A percentile compares a stretch with the other conserved stretches of the same genome.
Conservation (phyloP, 352 stramenopile species). For the Blastocystis sp. region DNA sequence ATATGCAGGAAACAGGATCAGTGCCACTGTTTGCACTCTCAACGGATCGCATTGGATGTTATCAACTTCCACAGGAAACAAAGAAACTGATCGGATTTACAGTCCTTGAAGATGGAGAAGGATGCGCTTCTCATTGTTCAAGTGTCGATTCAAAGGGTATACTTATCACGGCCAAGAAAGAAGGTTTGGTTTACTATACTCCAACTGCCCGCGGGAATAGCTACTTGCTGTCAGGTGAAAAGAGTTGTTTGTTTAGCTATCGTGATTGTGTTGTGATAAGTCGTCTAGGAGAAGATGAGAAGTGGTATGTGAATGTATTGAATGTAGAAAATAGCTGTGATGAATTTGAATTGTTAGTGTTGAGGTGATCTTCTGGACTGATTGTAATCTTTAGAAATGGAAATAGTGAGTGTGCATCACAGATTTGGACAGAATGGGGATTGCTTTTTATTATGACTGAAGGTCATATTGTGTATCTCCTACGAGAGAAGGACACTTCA, state of each 20-base stretch:
- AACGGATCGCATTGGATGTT: neutral
- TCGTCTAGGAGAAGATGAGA: neutral
- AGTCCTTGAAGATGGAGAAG: neutral
- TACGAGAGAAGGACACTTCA: constrained; percentile 88
- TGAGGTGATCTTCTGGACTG: no score
- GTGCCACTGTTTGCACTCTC: neutral
- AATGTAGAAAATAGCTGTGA: constrained; percentile 41
- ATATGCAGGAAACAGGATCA: neutral
- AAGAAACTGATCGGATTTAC: neutral
- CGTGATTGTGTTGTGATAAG: constrained; percentile 15
- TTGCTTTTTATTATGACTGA: constrained; percentile 68
- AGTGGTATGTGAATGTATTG: neutral
- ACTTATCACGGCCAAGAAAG: neutral
- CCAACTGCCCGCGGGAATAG: neutral
- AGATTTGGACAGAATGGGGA: constrained; percentile 61
- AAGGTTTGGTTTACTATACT: neutral
- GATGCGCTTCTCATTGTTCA: neutral
- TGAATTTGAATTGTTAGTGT: constrained; percentile 12
- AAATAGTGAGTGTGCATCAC: neutral
- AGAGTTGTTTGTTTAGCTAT: neutral
- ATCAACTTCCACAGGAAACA: neutral
- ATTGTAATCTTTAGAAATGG: neutral
- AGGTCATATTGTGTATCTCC: constrained; percentile 79
- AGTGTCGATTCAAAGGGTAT: neutral
- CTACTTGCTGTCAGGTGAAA: neutral